Evolutionary conservation across 768 basidiomycete genomes (phyloP), one percentile per base, ranked within the genome.

Genomic region (Lentinula sp.): DNA sequence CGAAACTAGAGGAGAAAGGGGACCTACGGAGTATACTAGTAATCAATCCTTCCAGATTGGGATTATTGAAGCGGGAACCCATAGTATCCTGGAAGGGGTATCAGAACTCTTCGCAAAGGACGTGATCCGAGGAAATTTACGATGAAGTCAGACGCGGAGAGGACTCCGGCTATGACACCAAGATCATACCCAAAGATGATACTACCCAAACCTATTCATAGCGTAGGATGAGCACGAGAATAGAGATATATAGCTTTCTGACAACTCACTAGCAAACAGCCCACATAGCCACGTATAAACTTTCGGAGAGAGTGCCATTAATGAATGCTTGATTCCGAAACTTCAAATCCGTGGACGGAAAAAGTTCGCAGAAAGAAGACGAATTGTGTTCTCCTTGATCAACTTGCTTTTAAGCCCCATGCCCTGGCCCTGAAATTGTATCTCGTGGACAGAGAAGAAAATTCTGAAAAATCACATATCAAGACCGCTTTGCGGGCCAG

Each of bases 271-370:
- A 10, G 79, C 81, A 59, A 82, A 82, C 45, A 82, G 69, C 16
- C 81, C 81, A 62, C 80, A 82, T 1, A 82, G 69, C 79, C 79
- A 82, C 15, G 79, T 82, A 67, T 81, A 81, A 37, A 81, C 74
- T 63, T 81, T 79, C n/a, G 78, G 78, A 23, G 76, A 67, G 12
- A 79, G 70, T 46, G 70, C 58, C 76, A 78, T 77, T 9, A 45
- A 28, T 36, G 45, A 37, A 37, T 33, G 33, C 18, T 33, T 39
- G 33, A 33, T 45, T 59, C 63, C n/a, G 6, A 23, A 39, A 54
- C 36, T 20, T n/a, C 10, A 50, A n/a, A 51, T 51, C 50, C 50
- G 10, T 9, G 4, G 53, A 33, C 51, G 33, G 53, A 20, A 13
- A 54, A 39, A 54, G 16, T 39, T 54, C 36, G 36, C 53, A 39